Evolutionary conservation across 176 grass and related monocot species (phyloP).

Genomic region (Oropetium thomaeum): DNA sequence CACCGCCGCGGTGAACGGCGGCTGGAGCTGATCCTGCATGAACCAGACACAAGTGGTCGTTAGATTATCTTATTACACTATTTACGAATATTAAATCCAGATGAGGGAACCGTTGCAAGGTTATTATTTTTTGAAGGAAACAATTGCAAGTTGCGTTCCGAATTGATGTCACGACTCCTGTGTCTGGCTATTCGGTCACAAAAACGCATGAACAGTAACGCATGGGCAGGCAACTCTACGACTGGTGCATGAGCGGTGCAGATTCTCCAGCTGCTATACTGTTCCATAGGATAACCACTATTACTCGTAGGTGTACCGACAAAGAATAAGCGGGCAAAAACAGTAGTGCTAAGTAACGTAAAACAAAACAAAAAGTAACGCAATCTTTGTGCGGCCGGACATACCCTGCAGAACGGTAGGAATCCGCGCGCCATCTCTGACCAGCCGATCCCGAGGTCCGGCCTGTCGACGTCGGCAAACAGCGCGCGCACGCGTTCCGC

Average conservation of each 20-base stretch:
- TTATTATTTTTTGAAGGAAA: not conserved
- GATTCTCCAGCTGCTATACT: not conserved
- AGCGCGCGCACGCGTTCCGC: slow-evolving; percentile 17
- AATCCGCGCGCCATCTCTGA: slow-evolving; percentile 30
- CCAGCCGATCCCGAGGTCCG: slow-evolving; percentile 49
- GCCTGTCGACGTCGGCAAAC: slow-evolving; percentile 27
- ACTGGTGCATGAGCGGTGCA: not conserved
- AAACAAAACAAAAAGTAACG: not conserved
- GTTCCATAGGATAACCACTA: not conserved
- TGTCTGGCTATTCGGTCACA: slow-evolving; percentile 8
- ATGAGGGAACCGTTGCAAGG: not conserved
- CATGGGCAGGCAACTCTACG: not conserved
- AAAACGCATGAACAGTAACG: not conserved
- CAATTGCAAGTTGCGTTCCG: not conserved
- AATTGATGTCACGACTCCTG: slow-evolving; percentile 9
- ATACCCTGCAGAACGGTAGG: slow-evolving; percentile 66
- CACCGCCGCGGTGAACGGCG: slow-evolving; percentile 39
- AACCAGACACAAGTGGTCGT: not conserved
- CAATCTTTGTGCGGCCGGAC: not conserved
- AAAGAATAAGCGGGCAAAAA: not conserved
- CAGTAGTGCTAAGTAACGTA: not conserved
- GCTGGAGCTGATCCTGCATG: slow-evolving; percentile 50
- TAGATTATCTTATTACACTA: not conserved
- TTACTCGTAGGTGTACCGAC: not conserved
- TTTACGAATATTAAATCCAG: not conserved